Evolutionary conservation across 1,284 basidiomycete species (phyloP).

Genomic region (Sporisorium exsertum): DNA sequence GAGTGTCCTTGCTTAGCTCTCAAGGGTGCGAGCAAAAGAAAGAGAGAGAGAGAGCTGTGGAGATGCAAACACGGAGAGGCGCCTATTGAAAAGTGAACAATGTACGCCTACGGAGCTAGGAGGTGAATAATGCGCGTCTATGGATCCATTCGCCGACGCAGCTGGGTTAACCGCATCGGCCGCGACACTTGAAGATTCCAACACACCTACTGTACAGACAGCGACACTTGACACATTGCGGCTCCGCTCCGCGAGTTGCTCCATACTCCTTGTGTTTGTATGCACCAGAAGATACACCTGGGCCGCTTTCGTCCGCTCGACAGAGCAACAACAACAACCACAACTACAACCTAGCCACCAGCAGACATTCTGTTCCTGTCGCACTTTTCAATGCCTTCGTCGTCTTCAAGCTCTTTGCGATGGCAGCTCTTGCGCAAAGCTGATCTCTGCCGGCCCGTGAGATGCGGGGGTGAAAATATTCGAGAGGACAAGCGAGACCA

Average conservation of each 20-base stretch:
- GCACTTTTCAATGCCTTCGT: neutral
- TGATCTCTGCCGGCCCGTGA: neutral
- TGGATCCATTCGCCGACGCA: constrained; percentile 6
- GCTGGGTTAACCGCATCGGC: neutral
- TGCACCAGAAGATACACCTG: neutral
- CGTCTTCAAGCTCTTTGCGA: neutral
- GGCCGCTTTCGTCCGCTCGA: neutral
- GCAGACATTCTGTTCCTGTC: neutral
- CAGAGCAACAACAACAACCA: neutral
- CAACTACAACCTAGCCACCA: neutral
- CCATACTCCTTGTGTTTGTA: too few species aligned
- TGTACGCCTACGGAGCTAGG: constrained; percentile 10
- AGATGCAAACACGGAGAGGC: neutral
- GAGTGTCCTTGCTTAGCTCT: neutral
- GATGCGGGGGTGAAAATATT: neutral
- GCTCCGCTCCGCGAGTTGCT: neutral
- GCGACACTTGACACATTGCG: neutral
- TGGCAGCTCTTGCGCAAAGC: neutral
- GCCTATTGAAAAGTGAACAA: neutral
- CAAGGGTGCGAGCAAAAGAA: too few species aligned
- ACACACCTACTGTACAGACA: neutral
- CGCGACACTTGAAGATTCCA: neutral
- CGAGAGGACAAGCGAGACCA: neutral
- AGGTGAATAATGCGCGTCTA: neutral
- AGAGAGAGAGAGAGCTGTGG: neutral